Conservation (phyloP, 345 rosid species). For the Salix caprea region DNA sequence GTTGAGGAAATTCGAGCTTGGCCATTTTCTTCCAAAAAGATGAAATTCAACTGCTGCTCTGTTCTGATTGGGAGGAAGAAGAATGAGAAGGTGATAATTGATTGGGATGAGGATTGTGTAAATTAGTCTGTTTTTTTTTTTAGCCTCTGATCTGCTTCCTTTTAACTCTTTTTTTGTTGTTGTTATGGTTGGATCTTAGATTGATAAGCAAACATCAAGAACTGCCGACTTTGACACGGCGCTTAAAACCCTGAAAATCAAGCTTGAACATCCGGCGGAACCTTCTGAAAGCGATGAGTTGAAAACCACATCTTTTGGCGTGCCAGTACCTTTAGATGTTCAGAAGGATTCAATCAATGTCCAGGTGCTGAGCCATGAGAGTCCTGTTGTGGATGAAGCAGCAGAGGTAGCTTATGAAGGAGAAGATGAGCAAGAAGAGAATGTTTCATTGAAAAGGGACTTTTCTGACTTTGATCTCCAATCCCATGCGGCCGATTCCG, state of each 20-base stretch:
- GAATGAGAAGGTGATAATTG: slow-evolving; percentile 40
- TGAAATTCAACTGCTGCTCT: slow-evolving; percentile 45
- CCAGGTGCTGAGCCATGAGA: slow-evolving; percentile 32
- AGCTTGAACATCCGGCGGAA: slow-evolving; percentile 46
- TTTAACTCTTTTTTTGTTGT: background rate
- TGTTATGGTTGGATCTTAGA: slow-evolving; percentile 29
- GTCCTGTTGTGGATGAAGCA: slow-evolving; percentile 29
- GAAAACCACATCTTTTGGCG: slow-evolving; percentile 32
- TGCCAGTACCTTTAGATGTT: slow-evolving; percentile 23
- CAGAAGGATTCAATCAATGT: slow-evolving; percentile 19
- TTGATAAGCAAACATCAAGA: slow-evolving; percentile 20
- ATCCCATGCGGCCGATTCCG: slow-evolving; percentile 25
- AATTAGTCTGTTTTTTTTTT: background rate
- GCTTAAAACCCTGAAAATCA: slow-evolving; percentile 42
- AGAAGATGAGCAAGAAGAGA: slow-evolving; percentile 71
- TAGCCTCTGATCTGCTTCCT: background rate
- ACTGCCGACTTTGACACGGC: slow-evolving; percentile 22
- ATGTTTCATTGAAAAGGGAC: slow-evolving; percentile 51
- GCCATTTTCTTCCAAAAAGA: slow-evolving; percentile 32
- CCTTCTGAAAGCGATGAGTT: slow-evolving; percentile 45
- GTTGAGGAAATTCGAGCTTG: slow-evolving; percentile 4
- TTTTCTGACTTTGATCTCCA: slow-evolving; percentile 52
- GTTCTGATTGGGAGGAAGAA: slow-evolving; percentile 33
- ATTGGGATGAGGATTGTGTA: background rate
- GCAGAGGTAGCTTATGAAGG: slow-evolving; percentile 59